Evolutionary conservation across 306 rosid species (phyloP).

Genomic region (Castanea mollissima): DNA sequence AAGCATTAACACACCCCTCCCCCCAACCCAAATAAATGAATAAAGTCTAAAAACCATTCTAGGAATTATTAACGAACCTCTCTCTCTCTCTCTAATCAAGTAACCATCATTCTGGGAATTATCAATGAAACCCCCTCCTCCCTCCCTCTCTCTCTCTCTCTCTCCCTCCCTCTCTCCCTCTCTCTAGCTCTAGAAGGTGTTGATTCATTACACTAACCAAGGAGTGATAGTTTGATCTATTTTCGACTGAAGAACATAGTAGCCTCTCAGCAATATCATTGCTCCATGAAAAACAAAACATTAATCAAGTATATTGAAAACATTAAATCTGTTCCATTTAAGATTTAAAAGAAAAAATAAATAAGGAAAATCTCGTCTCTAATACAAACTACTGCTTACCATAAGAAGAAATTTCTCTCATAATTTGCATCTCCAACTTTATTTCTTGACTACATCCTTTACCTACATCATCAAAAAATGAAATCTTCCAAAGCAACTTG

Average conservation of each 20-base stretch:
- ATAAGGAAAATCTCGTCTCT: not conserved
- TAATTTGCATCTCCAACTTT: not conserved
- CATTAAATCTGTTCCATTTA: not conserved
- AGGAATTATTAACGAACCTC: too few relatives aligned
- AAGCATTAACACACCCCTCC: too few relatives aligned
- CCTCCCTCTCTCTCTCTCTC: not conserved
- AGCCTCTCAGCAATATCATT: not conserved
- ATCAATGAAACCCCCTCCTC: not conserved
- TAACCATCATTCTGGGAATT: not conserved
- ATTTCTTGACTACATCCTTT: not conserved
- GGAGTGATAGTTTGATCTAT: not conserved
- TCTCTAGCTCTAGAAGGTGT: not conserved
- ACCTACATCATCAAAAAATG: not conserved
- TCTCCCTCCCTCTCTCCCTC: not conserved
- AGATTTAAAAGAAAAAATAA: not conserved
- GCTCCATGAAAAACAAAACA: not conserved
- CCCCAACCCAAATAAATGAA: too few relatives aligned
- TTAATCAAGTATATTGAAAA: not conserved
- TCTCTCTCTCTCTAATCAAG: too few relatives aligned
- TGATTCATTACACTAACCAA: not conserved
- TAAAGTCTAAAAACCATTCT: too few relatives aligned
- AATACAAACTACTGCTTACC: not conserved
- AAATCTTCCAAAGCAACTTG: constrained; percentile 2
- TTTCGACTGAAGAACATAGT: not conserved
- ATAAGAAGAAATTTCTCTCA: not conserved